phyloP scores from a whole-genome alignment of 2,329 filamentous ascomycete species.

The Aspergillus puulaauensis region DNA sequence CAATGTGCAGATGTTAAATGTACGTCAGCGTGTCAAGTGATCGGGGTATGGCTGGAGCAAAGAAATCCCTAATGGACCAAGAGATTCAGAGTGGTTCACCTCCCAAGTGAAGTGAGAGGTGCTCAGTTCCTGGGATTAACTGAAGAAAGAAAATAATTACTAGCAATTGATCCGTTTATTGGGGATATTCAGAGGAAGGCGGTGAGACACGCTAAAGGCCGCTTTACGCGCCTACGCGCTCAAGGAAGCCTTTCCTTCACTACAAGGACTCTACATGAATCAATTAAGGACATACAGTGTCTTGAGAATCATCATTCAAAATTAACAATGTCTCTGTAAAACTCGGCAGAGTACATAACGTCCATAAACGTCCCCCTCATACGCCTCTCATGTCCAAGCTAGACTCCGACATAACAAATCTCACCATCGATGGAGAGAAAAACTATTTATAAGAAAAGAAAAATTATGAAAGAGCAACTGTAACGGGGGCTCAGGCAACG shows the following conservation, averaged over 20 bases:
- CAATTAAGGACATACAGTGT: background rate
- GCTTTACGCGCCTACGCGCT: conserved; percentile 1
- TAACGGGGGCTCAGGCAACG: conserved; percentile 6
- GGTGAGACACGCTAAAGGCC: conserved; percentile 12
- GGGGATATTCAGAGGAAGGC: conserved; percentile 16
- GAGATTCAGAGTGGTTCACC: background rate
- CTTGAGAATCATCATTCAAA: background rate
- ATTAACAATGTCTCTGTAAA: conserved; percentile 19
- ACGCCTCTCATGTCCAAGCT: conserved; percentile 15
- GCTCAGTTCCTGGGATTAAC: background rate
- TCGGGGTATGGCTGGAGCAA: background rate
- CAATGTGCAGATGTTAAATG: background rate
- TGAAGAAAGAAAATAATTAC: conserved; percentile 12
- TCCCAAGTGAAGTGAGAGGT: background rate
- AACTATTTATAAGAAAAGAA: conserved; percentile 12
- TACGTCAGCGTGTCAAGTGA: background rate
- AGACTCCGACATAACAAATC: conserved; percentile 8
- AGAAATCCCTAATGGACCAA: background rate
- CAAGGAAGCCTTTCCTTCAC: background rate
- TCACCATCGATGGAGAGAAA: conserved; percentile 7
- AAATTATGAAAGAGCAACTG: conserved; percentile 10
- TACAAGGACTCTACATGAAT: background rate
- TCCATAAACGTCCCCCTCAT: conserved; percentile 16
- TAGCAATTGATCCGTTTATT: conserved; percentile 5
- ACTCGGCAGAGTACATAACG: conserved; percentile 29